Conservation (phyloP, 148 eudicot species). For the Cornus controversa region DNA sequence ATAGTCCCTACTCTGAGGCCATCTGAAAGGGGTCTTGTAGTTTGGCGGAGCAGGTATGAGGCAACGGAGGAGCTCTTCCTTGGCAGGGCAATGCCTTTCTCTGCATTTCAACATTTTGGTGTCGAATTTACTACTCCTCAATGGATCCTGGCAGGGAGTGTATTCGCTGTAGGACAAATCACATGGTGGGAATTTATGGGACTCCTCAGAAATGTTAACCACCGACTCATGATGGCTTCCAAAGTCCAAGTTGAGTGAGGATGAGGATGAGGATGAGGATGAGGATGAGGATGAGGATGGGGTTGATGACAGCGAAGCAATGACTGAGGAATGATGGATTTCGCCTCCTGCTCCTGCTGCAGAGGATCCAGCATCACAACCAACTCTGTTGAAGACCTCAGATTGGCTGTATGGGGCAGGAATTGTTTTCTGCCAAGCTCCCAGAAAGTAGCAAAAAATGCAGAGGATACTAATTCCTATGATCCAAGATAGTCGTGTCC, state of each 20-base stretch:
- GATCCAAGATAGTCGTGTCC: slow-evolving; percentile 64
- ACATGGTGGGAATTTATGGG: slow-evolving; percentile 54
- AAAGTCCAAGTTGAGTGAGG: slow-evolving; percentile 44
- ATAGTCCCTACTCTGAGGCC: slow-evolving; percentile 91
- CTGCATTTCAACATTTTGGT: slow-evolving; percentile 73
- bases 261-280: slow-evolving; percentile 13
- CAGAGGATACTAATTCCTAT: slow-evolving; percentile 68
- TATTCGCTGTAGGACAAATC: slow-evolving; percentile 67
- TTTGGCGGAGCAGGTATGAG: slow-evolving; percentile 87
- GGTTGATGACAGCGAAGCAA: not conserved
- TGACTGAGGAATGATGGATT: not conserved
- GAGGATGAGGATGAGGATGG: slow-evolving; percentile 14
- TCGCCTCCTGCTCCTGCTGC: slow-evolving; percentile 2
- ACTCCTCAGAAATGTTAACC: slow-evolving; percentile 31
- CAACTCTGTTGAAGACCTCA: slow-evolving; percentile 31
- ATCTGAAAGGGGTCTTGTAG: slow-evolving; percentile 84
- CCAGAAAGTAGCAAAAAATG: slow-evolving; percentile 62
- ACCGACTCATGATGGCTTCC: slow-evolving; percentile 68
- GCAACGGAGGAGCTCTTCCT: slow-evolving; percentile 66
- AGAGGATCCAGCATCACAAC: slow-evolving; percentile 21
- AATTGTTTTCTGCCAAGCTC: slow-evolving; percentile 66
- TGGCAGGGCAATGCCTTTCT: slow-evolving; percentile 83
- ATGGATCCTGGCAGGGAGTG: slow-evolving; percentile 78
- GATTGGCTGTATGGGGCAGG: slow-evolving; percentile 33
- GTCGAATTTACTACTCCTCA: slow-evolving; percentile 74